These are phyloP conservation scores for Pluteus cervinus DNA, from an alignment of 768 basidiomycete species.

Conservation along the genomic window DNA sequence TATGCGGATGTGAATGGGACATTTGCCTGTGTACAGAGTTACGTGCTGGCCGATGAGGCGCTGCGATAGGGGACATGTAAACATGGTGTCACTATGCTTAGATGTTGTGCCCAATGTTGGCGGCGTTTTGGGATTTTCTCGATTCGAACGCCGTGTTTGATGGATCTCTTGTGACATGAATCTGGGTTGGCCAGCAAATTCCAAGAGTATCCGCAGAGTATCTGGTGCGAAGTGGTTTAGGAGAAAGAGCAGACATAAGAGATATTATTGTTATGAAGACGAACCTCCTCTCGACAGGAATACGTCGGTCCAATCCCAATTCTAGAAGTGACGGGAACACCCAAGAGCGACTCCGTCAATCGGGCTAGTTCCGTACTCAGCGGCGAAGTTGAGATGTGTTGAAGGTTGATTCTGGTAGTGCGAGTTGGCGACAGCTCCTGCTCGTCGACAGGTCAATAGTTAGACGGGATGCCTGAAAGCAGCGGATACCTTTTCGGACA, in stretches of 20 bases:
- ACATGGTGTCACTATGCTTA: slow-evolving; percentile 96
- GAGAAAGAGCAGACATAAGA: slow-evolving; percentile 4
- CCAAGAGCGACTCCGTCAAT: too few relatives aligned
- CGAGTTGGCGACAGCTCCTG: too few relatives aligned
- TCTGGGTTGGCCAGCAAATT: slow-evolving; percentile 83
- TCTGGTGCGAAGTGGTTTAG: slow-evolving; percentile 30
- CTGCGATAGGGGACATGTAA: slow-evolving; percentile 88
- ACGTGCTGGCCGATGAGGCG: slow-evolving; percentile 98
- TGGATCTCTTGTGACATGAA: slow-evolving; percentile 88
- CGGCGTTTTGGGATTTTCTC: slow-evolving; percentile 71
- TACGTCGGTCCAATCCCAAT: too few relatives aligned
- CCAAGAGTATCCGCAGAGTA: slow-evolving; percentile 78
- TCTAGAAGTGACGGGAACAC: too few relatives aligned
- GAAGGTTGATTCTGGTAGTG: slow-evolving; percentile 68
- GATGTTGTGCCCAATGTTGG: slow-evolving; percentile 76
- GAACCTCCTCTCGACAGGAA: slow-evolving; percentile 82
- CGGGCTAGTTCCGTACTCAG: too few relatives aligned
- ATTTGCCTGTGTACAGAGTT: slow-evolving; percentile 88
- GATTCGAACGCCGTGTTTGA: slow-evolving; percentile 86
- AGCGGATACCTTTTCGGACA: too few relatives aligned
- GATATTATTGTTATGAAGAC: slow-evolving; percentile 15
- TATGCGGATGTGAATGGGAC: slow-evolving; percentile 91
- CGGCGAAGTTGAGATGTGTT: too few relatives aligned
- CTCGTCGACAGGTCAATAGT: too few relatives aligned
- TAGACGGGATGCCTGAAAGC: too few relatives aligned